Evolutionary conservation across 345 rosid genomes (phyloP), one percentile per base, ranked within the genome.

Genomic region (Luvunga scandens): DNA sequence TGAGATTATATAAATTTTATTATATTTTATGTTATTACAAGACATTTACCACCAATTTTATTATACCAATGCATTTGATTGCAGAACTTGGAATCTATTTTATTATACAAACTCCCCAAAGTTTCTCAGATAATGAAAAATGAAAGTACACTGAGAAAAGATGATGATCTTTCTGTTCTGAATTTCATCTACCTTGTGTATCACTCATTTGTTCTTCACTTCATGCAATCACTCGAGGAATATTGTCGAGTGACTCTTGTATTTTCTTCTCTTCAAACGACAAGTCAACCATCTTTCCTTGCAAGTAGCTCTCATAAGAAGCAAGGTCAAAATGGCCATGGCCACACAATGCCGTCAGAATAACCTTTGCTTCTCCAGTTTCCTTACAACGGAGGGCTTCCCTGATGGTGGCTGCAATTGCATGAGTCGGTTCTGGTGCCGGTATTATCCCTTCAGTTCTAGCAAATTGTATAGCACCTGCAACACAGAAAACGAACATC

Each of bases 291-390:
- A 95, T 66, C 3, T 87, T 83, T 38, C 99, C 99, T 81, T 77
- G 86, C 87, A 95, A 81, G 67, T 88, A 95, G 72, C 87, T 95
- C 65, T 93, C 98, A 70, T 95, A 95, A 12, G 99, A 80, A 4
- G 93, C 16, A 71, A 95, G 88, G 79, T 95, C 98, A 45, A 95
- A 95, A 79, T 95, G 99, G 75, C 99, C 99, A 72, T 95, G 99
- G 34, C 99, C 99, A 83, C 99, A 93, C 97, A 92, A 90, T 16
- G 96, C 97, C 85, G 78, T 93, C 10, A 95, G 90, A 85, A 95
- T 95, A 38, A 93, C 98, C 86, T 92, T 93, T 13, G 86, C 84
- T 84, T 93, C 97, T 74, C 99, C 94, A 0, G 90, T 86, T 85
- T 92, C 92, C 79, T 71, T 92, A 76, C 99, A 95, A 8, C 61